phyloP scores from a whole-genome alignment of 805 yeast species.

The Wickerhamomyces sydowiorum region DNA sequence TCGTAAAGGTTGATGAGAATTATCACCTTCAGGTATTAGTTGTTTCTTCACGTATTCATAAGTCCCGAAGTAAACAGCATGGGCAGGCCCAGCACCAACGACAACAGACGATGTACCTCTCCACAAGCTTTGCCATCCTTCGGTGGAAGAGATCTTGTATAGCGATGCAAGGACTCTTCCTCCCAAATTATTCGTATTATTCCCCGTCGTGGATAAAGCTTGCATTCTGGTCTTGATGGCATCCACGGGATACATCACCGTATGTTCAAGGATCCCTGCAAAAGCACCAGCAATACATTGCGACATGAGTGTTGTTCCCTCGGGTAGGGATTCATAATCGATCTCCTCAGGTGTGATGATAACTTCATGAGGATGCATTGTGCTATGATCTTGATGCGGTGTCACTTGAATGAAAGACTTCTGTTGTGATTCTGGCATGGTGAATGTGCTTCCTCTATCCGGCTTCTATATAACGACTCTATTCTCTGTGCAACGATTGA shows the following conservation, averaged over 20 bases:
- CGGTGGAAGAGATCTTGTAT: constrained; percentile 67
- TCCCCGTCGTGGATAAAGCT: constrained; percentile 17
- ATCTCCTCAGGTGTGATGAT: constrained; percentile 37
- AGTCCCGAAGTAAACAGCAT: constrained; percentile 93
- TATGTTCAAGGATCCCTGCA: constrained; percentile 97
- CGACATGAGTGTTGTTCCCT: constrained; percentile 72
- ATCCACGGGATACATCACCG: constrained; percentile 95
- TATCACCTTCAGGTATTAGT: constrained; percentile 26
- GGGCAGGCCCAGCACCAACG: constrained; percentile 98
- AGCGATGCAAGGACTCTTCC: constrained; percentile 46
- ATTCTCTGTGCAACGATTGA: no score
- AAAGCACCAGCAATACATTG: constrained; percentile 92
- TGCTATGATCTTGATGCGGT: background rate
- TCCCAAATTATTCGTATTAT: constrained; percentile 17
- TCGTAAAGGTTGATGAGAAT: constrained; percentile 66
- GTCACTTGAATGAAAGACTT: background rate
- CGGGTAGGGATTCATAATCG: constrained; percentile 91
- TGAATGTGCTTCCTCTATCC: no score
- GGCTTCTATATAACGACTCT: no score
- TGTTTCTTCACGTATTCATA: constrained; percentile 63
- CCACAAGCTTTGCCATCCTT: constrained; percentile 89
- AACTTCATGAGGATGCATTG: background rate
- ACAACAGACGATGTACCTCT: constrained; percentile 89
- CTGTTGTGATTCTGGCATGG: background rate
- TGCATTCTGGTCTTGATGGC: constrained; percentile 95